These are phyloP conservation scores for Aspergillus fijiensis DNA, from an alignment of 2,329 filamentous ascomycete species.

Conservation along the genomic window DNA sequence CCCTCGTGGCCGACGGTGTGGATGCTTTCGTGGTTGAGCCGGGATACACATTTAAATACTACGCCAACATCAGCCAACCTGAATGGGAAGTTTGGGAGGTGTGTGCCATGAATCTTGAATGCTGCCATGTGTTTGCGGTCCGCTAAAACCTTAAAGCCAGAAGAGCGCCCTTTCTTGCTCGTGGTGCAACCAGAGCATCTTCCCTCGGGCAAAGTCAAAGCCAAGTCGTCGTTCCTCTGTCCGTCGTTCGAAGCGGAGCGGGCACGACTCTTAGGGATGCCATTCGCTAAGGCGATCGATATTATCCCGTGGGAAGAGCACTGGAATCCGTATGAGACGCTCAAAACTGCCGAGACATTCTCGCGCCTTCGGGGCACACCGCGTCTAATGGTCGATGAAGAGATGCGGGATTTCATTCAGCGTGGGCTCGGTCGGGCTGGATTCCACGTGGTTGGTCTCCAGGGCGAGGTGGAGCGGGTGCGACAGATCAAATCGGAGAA, in stretches of 20 bases:
- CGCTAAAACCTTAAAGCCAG: conserved; percentile 44
- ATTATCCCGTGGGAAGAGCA: conserved; percentile 64
- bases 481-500: conserved; percentile 58
- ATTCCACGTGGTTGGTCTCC: conserved; percentile 58
- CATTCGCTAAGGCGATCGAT: conserved; percentile 51
- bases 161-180: conserved; percentile 65
- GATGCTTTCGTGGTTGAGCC: conserved; percentile 65
- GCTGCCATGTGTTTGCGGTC: not conserved
- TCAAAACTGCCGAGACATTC: conserved; percentile 49
- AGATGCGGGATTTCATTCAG: conserved; percentile 63
- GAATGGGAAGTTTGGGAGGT: conserved; percentile 63
- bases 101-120: not conserved
- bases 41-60: conserved; percentile 65
- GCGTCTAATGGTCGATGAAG: conserved; percentile 64
- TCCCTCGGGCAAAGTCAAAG: conserved; percentile 45
- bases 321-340: conserved; percentile 61
- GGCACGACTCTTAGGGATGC: conserved; percentile 59
- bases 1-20: conserved; percentile 51
- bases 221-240: conserved; percentile 59
- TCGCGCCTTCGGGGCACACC: conserved; percentile 20
- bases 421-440: conserved; percentile 55
- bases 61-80: conserved; percentile 60
- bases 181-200: conserved; percentile 51
- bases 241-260: conserved; percentile 63
- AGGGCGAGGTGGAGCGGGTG: conserved; percentile 57